phyloP scores from a whole-genome alignment of 2,329 filamentous ascomycete genomes.

The Monilinia vaccinii-corymbosi region DNA sequence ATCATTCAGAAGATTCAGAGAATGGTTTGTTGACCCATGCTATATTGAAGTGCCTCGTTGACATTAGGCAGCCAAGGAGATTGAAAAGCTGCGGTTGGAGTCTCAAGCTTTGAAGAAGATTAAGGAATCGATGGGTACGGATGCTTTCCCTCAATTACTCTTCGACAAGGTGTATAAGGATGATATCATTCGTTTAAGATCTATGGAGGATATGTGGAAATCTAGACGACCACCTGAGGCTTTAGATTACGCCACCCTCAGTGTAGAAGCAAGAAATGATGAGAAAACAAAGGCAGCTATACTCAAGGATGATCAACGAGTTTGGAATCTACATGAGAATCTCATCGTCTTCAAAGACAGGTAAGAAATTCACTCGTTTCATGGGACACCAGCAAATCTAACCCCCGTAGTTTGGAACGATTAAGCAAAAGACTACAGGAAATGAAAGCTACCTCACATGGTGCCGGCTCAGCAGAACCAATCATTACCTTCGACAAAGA shows the following conservation, averaged over 20 bases:
- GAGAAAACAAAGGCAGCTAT: conserved; percentile 40
- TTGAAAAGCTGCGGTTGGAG: conserved; percentile 78
- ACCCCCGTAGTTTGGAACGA: conserved; percentile 50
- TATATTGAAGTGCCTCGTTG: conserved; percentile 3
- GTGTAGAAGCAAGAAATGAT: conserved; percentile 43
- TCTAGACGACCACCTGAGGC: conserved; percentile 64
- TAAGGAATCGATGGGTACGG: conserved; percentile 67
- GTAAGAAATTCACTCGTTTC: conserved; percentile 25
- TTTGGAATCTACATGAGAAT: conserved; percentile 80
- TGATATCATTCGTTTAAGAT: conserved; percentile 72
- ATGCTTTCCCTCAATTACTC: conserved; percentile 66
- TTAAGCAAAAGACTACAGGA: conserved; percentile 65
- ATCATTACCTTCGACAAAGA: conserved; percentile 92
- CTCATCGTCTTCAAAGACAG: conserved; percentile 78
- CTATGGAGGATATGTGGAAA: conserved; percentile 97
- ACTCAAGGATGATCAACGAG: conserved; percentile 58
- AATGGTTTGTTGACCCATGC: conserved; percentile 47
- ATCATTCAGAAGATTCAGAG: conserved; percentile 70
- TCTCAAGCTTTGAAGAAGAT: conserved; percentile 77
- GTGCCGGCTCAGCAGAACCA: conserved; percentile 42
- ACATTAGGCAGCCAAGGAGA: conserved; percentile 55
- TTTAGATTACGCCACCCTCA: conserved; percentile 57
- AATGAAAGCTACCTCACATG: conserved; percentile 42
- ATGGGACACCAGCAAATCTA: neutral
- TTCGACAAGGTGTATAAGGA: conserved; percentile 89